Conservation (phyloP, 768 basidiomycete species). For the Phlebiopsis gigantea region DNA sequence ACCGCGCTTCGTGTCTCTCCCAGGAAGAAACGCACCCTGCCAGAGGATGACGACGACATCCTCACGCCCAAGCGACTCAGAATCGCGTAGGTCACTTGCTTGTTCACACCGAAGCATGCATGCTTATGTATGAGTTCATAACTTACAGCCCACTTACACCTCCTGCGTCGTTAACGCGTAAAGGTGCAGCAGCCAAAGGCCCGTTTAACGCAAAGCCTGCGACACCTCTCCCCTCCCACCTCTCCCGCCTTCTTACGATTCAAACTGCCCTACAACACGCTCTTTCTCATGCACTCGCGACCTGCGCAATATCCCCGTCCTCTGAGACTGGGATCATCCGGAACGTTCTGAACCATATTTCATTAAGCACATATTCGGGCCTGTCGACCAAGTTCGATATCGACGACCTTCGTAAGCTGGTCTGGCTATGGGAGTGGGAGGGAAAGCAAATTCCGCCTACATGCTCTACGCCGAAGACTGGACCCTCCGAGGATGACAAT, state of each 20-base stretch:
- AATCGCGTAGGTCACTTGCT: slow-evolving; percentile 36
- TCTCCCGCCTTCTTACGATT: slow-evolving; percentile 56
- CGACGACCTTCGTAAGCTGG: slow-evolving; percentile 70
- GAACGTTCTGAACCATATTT: slow-evolving; percentile 75
- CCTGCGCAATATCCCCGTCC: slow-evolving; percentile 71
- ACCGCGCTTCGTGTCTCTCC: slow-evolving; percentile 60
- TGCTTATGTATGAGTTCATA: slow-evolving; percentile 1
- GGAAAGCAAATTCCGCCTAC: slow-evolving; percentile 34
- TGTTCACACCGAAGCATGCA: background rate
- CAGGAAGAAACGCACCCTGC: slow-evolving; percentile 57
- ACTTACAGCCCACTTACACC: slow-evolving; percentile 52
- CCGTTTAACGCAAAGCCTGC: slow-evolving; percentile 16
- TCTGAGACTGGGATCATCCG: slow-evolving; percentile 71
- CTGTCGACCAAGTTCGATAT: slow-evolving; percentile 56
- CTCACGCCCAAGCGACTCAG: slow-evolving; percentile 70
- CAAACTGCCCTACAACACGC: slow-evolving; percentile 77
- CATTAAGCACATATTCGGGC: slow-evolving; percentile 64
- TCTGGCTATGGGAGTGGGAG: slow-evolving; percentile 92
- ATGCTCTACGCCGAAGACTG: background rate
- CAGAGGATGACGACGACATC: slow-evolving; percentile 44
- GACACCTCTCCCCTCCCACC: slow-evolving; percentile 44
- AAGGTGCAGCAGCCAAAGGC: slow-evolving; percentile 17
- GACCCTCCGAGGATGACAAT: slow-evolving; percentile 48
- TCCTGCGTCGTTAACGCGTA: slow-evolving; percentile 42
- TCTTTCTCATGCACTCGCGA: slow-evolving; percentile 79